Base-by-base conservation (phyloP, 2,329 filamentous ascomycete species). In the Xylariomycetidae sp. region DNA sequence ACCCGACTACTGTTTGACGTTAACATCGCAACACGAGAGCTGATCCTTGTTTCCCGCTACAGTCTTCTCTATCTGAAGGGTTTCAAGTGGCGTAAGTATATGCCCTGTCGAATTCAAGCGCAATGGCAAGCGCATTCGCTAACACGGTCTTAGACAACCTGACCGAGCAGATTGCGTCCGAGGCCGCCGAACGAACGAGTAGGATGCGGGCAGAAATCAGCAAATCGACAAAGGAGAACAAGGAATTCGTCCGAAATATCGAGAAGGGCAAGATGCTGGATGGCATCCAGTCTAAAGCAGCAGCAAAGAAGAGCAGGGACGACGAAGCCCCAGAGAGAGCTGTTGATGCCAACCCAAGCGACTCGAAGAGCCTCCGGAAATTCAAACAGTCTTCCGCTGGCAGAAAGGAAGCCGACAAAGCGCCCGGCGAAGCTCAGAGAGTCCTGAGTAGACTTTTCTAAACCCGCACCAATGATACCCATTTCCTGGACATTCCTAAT, bases 221-320 rank as follows among this genome's bases (percentile, higher is more conserved):
- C 51, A 79, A 80, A 65, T 76, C 81, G 29, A 79, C 78, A 38
- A 79, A 74, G 59, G 85, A 92, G 68, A 89, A 90, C 59, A 85
- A 83, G 69, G 74, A 79, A 45, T 92, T 90, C 56, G 73, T 89
- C 38, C 69, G 76, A 47, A 88, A 90, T 54, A 72, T 92, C 37
- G 85, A 92, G 67, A 76, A 70, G 53, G 81, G 78, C 31, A 90
- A 89, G 74, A 82, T 87, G 71, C 56, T 86, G 44, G 79, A 85
- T 31, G 79, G 79, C 8, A 88, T 89, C 59, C 76, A 79, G 53
- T 67, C 65, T 35, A 80, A 79, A 55, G 69, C 64, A 47, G 68
- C 67, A 32, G 67, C 59, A 26, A 70, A 64, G 59, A 61, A 52
- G 44, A 57, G 44, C 43, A 59, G 36, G 33, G 42, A 46, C 6